Evolutionary conservation across 1,284 basidiomycete species (phyloP), one percentile per base, ranked within the genome.

Genomic region (Ceratobasidium papillatum): DNA sequence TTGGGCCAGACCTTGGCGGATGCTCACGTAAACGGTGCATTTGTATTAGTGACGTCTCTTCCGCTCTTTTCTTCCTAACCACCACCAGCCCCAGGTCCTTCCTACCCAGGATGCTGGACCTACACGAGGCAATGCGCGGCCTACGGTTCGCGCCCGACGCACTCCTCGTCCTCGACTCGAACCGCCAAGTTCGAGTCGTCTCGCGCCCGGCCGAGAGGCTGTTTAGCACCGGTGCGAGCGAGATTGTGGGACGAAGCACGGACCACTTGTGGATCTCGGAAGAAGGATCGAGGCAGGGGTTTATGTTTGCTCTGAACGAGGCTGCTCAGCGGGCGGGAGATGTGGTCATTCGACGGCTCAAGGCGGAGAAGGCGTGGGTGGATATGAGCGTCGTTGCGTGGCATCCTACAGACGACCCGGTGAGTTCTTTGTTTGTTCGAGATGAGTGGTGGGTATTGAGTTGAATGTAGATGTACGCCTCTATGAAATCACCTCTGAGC

Each of bases 351-450:
- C 54, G 68, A 9, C 52, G 68, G 34, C 36, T 71, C 3, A 71
- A 71, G 34, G 36, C 68, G 12, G 43, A 51, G 14, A 41, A 30
- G 36, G 41, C 56, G 4, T 27, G 56, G 54, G 17, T 71, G n/a
- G 68, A 71, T 43, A 59, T 71, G 68, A 59, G 68, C 27, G 68
- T 71, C 34, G 54, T 54, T 25, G 68, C 68, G 4, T 71, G 68
- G 68, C 68, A 71, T 49, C 68, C 68, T 8, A 71, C 68, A 3
- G 68, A 71, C 56, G 68, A 71, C 32, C 68, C 68, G 41, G 68
- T 61, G 32, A 22, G 52, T 41, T 12, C 3, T 17, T 32, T 36
- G 17, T 34, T 19, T 47, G 3, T 30, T 30, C 19, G 19, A 36
- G 38, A 14, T 17, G 5, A 17, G 17, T 30, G 25, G 27, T 41